phyloP scores from a whole-genome alignment of 2,329 filamentous ascomycete species.

The Paramyrothecium roridum region DNA sequence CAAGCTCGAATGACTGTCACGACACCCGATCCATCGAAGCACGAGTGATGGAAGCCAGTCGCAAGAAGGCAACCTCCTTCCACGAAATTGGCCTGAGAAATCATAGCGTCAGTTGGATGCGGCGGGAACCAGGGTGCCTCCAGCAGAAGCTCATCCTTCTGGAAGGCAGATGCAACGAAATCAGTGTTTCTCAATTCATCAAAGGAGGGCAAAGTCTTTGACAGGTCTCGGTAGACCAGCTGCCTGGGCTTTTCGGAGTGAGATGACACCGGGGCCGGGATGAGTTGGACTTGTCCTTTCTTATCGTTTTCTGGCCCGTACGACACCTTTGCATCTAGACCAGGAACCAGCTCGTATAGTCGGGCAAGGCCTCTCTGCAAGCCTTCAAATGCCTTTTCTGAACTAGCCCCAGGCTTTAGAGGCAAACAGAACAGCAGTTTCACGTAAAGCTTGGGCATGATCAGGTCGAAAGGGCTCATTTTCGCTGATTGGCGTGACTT shows the following conservation, averaged over 20 bases:
- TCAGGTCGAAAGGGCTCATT: slow-evolving; percentile 26
- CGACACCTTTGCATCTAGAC: slow-evolving; percentile 32
- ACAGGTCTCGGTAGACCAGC: slow-evolving; percentile 22
- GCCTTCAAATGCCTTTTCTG: slow-evolving; percentile 23
- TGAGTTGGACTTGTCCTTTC: slow-evolving; percentile 16
- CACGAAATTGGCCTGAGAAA: slow-evolving; percentile 27
- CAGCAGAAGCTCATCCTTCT: slow-evolving; percentile 19
- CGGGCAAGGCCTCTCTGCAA: slow-evolving; percentile 29
- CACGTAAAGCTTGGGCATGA: slow-evolving; percentile 27
- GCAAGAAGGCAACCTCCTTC: slow-evolving; percentile 24
- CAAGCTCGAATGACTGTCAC: slow-evolving; percentile 22
- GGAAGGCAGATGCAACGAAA: slow-evolving; percentile 22
- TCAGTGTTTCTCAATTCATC: slow-evolving; percentile 15
- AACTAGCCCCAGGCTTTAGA: slow-evolving; percentile 16
- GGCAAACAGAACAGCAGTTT: slow-evolving; percentile 30
- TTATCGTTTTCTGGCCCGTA: slow-evolving; percentile 17
- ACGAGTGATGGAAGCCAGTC: slow-evolving; percentile 19
- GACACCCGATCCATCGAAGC: slow-evolving; percentile 23
- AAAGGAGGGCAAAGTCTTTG: slow-evolving; percentile 19
- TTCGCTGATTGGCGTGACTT: slow-evolving; percentile 23
- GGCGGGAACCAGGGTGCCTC: slow-evolving; percentile 15
- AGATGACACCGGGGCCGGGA: slow-evolving; percentile 11
- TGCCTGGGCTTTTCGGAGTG: slow-evolving; percentile 4
- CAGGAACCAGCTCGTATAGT: slow-evolving; percentile 31
- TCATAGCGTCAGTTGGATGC: slow-evolving; percentile 22